Percentiles rank a stretch among this genome's conserved stretches.
phyloP scores from a whole-genome alignment of 257 asterid genomes.

The Pogostemon cablin region DNA sequence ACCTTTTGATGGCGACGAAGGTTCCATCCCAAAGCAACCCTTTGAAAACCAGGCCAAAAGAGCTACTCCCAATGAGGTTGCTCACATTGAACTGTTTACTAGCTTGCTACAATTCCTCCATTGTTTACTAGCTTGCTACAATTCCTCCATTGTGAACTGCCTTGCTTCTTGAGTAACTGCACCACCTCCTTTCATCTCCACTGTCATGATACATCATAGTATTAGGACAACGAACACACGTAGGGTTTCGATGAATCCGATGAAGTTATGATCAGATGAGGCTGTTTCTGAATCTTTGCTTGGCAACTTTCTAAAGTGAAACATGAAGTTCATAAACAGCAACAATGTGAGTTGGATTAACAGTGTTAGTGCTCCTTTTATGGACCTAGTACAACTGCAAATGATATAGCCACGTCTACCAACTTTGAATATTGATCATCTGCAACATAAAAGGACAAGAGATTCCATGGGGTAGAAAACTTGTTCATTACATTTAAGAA shows the following conservation, averaged over 20 bases:
- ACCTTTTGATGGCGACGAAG: constrained; percentile 65
- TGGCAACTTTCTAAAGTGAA: constrained; percentile 33
- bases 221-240: background rate
- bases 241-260: background rate
- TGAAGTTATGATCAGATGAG: constrained; percentile 47
- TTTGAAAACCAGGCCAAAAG: constrained; percentile 65
- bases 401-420: too few relatives aligned
- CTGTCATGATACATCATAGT: constrained; percentile 28
- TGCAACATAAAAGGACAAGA: too few relatives aligned
- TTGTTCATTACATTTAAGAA: too few relatives aligned
- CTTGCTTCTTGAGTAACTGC: constrained; percentile 45
- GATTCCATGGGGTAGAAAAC: too few relatives aligned
- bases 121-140: constrained; percentile 63
- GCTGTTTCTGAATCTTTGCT: constrained; percentile 64
- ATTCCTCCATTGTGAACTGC: constrained; percentile 59
- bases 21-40: constrained; percentile 77
- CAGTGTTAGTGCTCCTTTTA: too few relatives aligned
- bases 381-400: too few relatives aligned
- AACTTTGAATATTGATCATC: too few relatives aligned
- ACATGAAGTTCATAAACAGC: too few relatives aligned
- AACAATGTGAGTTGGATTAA: too few relatives aligned
- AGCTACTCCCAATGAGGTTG: constrained; percentile 69
- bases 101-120: constrained; percentile 73
- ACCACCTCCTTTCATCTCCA: constrained; percentile 44
- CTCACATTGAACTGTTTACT: constrained; percentile 54